Evolutionary conservation across 108 stramenopile genomes (phyloP).

Genomic region (Nitzschia putrida): DNA sequence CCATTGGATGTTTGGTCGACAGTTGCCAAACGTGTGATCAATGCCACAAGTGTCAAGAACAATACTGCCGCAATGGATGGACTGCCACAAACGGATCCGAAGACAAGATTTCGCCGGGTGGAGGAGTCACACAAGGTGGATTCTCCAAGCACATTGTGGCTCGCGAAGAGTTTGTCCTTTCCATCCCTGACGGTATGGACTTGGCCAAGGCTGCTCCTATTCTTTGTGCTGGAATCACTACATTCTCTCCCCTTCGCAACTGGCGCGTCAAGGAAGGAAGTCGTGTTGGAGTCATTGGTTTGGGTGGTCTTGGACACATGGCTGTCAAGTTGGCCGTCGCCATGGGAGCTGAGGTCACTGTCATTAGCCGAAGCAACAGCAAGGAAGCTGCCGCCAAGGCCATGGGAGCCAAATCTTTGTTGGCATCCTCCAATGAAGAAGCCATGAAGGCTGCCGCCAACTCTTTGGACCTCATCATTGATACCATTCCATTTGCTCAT

Average conservation of each 20-base stretch:
- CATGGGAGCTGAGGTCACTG: constrained; percentile 44
- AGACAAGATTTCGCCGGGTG: constrained; percentile 13
- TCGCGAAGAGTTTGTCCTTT: constrained; percentile 39
- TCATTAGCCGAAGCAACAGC: constrained; percentile 33
- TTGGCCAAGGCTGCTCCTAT: constrained; percentile 36
- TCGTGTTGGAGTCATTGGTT: constrained; percentile 50
- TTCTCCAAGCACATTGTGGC: constrained; percentile 39
- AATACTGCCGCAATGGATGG: constrained; percentile 32
- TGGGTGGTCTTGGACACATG: constrained; percentile 66
- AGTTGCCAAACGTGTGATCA: constrained; percentile 51
- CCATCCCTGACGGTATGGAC: constrained; percentile 37
- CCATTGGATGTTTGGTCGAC: constrained; percentile 67
- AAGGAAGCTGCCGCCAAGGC: constrained; percentile 42
- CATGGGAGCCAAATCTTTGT: constrained; percentile 51
- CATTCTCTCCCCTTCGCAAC: constrained; percentile 44
- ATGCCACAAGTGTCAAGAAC: constrained; percentile 50
- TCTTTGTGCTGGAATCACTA: constrained; percentile 68
- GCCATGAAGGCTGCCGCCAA: constrained; percentile 36
- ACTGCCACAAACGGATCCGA: constrained; percentile 22
- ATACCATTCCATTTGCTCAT: constrained; percentile 43
- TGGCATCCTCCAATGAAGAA: constrained; percentile 24
- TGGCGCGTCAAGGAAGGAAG: constrained; percentile 14
- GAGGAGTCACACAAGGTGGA: constrained; percentile 39
- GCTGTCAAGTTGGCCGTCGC: constrained; percentile 52
- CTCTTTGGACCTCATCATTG: constrained; percentile 48